phyloP scores from a whole-genome alignment of 1,284 basidiomycete genomes.

The Leccinum glutinopallens region DNA sequence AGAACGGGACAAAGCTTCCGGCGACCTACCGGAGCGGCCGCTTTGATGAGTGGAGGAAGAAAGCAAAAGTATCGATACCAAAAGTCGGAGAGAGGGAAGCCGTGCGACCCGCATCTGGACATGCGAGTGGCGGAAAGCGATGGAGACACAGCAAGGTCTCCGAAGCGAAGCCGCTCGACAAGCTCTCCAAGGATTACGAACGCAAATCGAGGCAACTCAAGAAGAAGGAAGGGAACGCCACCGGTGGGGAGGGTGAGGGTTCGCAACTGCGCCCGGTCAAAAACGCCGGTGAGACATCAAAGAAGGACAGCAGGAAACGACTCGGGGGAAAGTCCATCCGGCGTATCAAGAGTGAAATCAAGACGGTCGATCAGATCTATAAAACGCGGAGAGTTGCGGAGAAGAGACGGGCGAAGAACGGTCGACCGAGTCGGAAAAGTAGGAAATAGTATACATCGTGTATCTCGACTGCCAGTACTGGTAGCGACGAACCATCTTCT shows the following conservation, averaged over 20 bases:
- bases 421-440: slow-evolving; percentile 59
- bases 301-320: slow-evolving; percentile 42
- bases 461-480: slow-evolving; percentile 10
- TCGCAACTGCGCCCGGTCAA: slow-evolving; percentile 19
- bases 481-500: slow-evolving; percentile 6
- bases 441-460: slow-evolving; percentile 41
- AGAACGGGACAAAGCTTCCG: slow-evolving; percentile 91
- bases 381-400: slow-evolving; percentile 67
- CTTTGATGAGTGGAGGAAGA: slow-evolving; percentile 94
- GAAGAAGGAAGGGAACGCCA: slow-evolving; percentile 48
- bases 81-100: slow-evolving; percentile 74
- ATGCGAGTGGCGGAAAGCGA: slow-evolving; percentile 48
- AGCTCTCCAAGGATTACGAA: slow-evolving; percentile 67
- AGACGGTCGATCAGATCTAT: slow-evolving; percentile 82
- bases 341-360: slow-evolving; percentile 77
- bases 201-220: slow-evolving; percentile 63
- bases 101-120: slow-evolving; percentile 33
- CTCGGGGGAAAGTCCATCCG: slow-evolving; percentile 61
- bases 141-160: slow-evolving; percentile 69
- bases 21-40: slow-evolving; percentile 92
- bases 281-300: slow-evolving; percentile 26
- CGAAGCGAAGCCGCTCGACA: slow-evolving; percentile 73
- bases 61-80: slow-evolving; percentile 72
- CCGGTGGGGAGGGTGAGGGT: slow-evolving; percentile 25
- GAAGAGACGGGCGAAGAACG: slow-evolving; percentile 73